Percentiles rank a stretch among this genome's conserved stretches.
phyloP scores from a whole-genome alignment of 257 asterid genomes.

The Gentiana dahurica region DNA sequence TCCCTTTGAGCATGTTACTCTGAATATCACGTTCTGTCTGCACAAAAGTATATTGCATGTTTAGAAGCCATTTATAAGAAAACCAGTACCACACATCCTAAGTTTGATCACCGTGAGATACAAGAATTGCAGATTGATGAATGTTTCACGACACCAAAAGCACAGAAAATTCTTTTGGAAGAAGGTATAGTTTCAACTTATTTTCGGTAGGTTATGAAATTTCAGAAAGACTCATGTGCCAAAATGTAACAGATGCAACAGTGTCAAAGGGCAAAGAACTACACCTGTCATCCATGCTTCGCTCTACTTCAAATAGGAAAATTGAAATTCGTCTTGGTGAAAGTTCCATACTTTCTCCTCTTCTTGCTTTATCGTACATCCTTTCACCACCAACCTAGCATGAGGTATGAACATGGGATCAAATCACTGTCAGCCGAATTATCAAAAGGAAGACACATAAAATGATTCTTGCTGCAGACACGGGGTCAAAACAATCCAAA shows the following conservation, averaged over 20 bases:
- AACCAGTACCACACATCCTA: background rate
- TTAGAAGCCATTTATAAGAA: background rate
- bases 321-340: conserved; percentile 83
- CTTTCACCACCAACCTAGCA: conserved; percentile 90
- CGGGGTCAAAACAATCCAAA: too few relatives aligned
- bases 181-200: background rate
- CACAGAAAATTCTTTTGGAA: background rate
- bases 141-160: background rate
- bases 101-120: background rate
- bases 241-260: background rate
- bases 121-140: background rate
- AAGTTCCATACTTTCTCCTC: conserved; percentile 91
- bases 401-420: conserved; percentile 5
- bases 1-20: conserved; percentile 92
- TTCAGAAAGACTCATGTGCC: background rate
- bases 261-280: background rate
- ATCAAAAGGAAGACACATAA: too few relatives aligned
- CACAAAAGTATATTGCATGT: background rate
- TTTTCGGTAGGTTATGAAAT: background rate
- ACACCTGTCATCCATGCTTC: conserved; percentile 91
- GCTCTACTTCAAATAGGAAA: conserved; percentile 63
- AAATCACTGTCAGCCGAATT: too few relatives aligned
- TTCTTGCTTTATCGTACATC: conserved; percentile 96
- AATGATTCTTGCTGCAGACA: too few relatives aligned
- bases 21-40: conserved; percentile 92